Percentiles rank a stretch among this genome's conserved stretches.
Conservation (phyloP, 345 rosid species). For the Excoecaria cochinchinensis region DNA sequence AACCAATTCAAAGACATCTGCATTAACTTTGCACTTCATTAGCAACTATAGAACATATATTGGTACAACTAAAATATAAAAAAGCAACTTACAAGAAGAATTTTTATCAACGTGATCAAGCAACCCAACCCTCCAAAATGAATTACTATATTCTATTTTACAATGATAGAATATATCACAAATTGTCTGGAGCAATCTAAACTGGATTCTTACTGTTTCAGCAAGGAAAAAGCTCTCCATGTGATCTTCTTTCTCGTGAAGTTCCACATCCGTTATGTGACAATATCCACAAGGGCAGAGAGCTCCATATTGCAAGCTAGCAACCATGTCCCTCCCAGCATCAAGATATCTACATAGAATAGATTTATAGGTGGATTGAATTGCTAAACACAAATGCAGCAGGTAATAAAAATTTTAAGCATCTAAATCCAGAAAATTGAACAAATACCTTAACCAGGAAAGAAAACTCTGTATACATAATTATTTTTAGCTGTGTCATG, state of each 20-base stretch:
- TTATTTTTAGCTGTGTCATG: background rate
- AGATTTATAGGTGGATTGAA: background rate
- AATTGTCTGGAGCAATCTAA: constrained; percentile 3
- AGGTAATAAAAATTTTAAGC: background rate
- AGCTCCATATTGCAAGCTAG: constrained; percentile 94
- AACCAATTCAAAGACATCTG: background rate
- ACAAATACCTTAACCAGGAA: background rate
- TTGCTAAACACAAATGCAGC: constrained; percentile 1
- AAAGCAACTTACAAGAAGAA: background rate
- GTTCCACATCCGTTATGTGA: constrained; percentile 91
- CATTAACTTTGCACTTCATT: background rate
- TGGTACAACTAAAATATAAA: background rate
- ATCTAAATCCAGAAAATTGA: background rate
- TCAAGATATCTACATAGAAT: constrained; percentile 68
- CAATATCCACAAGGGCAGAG: constrained; percentile 96
- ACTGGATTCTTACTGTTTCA: constrained; percentile 76
- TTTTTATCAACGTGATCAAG: background rate
- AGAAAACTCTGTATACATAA: background rate
- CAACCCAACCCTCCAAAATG: background rate
- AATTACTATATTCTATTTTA: constrained; percentile 3
- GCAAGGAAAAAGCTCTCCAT: constrained; percentile 99
- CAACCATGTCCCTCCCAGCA: constrained; percentile 89
- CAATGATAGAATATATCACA: constrained; percentile 6
- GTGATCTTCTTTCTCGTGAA: constrained; percentile 82
- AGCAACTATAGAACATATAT: background rate